Conservation (phyloP, 2,329 filamentous ascomycete species). For the Fusarium sp. region DNA sequence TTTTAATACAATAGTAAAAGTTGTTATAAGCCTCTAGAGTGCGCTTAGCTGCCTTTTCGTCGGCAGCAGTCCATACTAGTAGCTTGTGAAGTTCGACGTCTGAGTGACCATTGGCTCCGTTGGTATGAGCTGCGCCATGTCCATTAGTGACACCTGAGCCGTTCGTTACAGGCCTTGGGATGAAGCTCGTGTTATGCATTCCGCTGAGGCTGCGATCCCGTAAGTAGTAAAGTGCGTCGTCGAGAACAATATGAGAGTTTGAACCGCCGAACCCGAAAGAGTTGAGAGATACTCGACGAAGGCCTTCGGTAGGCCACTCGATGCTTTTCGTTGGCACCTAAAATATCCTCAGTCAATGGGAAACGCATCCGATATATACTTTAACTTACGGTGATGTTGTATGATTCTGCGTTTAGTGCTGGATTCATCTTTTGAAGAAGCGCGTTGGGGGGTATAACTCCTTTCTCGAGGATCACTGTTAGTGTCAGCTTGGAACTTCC, state of each 20-base stretch:
- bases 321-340: background rate
- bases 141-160: background rate
- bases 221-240: conserved; percentile 29
- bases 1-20: no score
- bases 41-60: conserved; percentile 42
- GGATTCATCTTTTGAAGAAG: background rate
- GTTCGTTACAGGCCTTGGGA: background rate
- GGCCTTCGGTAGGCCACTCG: background rate
- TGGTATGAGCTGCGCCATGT: fast-evolving
- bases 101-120: conserved; percentile 6
- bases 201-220: background rate
- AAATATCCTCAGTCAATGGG: no score
- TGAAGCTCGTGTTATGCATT: background rate
- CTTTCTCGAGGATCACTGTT: conserved; percentile 1
- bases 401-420: background rate
- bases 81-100: conserved; percentile 31
- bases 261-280: conserved; percentile 58
- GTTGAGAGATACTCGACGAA: conserved; percentile 48
- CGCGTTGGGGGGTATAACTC: conserved; percentile 1
- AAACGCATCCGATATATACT: no score
- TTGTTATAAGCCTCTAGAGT: background rate
- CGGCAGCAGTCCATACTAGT: conserved; percentile 51
- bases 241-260: conserved; percentile 54
- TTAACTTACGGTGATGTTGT: background rate
- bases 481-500: background rate